phyloP scores from a whole-genome alignment of 1,284 basidiomycete genomes.

The Ganoderma lucidum region DNA sequence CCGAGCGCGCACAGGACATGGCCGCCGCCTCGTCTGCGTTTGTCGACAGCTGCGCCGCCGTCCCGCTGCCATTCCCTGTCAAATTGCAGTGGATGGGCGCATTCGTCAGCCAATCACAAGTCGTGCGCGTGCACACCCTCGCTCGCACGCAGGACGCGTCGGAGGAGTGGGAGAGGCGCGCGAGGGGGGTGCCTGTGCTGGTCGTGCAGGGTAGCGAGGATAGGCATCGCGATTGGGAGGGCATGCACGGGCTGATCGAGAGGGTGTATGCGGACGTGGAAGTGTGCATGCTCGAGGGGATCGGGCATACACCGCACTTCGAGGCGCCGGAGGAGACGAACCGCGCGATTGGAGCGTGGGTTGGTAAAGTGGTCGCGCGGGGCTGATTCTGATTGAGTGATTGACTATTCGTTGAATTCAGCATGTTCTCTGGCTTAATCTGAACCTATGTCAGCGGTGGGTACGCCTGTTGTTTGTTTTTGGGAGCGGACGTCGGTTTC shows the following conservation, averaged over 20 bases:
- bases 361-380: background rate
- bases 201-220: constrained; percentile 45
- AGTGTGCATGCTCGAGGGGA: constrained; percentile 40
- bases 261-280: constrained; percentile 40
- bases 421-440: background rate
- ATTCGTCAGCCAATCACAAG: constrained; percentile 41
- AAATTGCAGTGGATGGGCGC: constrained; percentile 45
- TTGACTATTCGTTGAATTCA: background rate
- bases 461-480: too few relatives aligned
- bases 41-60: constrained; percentile 37
- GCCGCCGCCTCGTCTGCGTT: constrained; percentile 41
- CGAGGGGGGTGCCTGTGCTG: constrained; percentile 42
- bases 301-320: constrained; percentile 42
- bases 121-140: constrained; percentile 2
- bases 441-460: too few relatives aligned
- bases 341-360: background rate
- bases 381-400: background rate
- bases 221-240: constrained; percentile 33
- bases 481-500: too few relatives aligned
- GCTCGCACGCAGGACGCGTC: constrained; percentile 11
- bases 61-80: constrained; percentile 40
- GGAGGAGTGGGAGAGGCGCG: constrained; percentile 38
- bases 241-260: constrained; percentile 38
- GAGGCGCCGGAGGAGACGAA: constrained; percentile 29
- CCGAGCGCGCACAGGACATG: constrained; percentile 38